phyloP scores from a whole-genome alignment of 306 rosid genomes.

The Cicer yamashitae region DNA sequence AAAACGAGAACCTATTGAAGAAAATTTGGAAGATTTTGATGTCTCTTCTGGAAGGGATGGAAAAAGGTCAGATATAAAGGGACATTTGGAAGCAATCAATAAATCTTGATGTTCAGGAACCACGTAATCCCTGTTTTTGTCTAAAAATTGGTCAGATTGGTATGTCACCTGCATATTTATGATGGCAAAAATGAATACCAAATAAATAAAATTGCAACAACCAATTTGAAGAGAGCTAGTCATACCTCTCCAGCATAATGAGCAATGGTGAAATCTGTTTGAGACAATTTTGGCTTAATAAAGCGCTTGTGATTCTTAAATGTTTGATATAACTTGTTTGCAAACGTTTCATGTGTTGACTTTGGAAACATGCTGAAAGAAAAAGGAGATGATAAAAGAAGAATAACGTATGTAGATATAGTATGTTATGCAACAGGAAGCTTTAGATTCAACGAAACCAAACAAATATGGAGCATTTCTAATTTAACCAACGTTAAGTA shows the following conservation, averaged over 20 bases:
- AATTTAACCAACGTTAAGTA: conserved; percentile 35
- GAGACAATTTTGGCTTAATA: conserved; percentile 96
- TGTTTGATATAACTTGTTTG: conserved; percentile 95
- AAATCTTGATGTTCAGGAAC: conserved; percentile 97
- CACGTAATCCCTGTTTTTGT: conserved; percentile 96
- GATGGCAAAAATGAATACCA: conserved; percentile 38
- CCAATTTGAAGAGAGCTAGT: conserved; percentile 37
- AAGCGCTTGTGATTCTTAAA: conserved; percentile 89
- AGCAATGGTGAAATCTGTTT: conserved; percentile 80
- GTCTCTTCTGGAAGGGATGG: conserved; percentile 95
- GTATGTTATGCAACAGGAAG: conserved; percentile 34
- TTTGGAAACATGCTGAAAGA: conserved; percentile 98
- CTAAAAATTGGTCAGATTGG: conserved; percentile 95
- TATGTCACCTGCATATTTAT: conserved; percentile 73
- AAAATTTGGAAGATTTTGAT: conserved; percentile 92
- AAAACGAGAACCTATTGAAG: conserved; percentile 96
- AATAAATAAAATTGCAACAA: conserved; percentile 36
- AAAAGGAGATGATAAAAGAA: conserved; percentile 24
- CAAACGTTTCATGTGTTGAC: conserved; percentile 97
- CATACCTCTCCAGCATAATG: conserved; percentile 99
- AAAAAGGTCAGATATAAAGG: conserved; percentile 96
- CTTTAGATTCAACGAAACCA: conserved; percentile 38
- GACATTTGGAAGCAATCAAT: conserved; percentile 84
- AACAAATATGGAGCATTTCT: conserved; percentile 37
- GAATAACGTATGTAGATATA: conserved; percentile 26